phyloP scores from a whole-genome alignment of 805 yeast genomes.

The Saccharomyces kudriavzevii region DNA sequence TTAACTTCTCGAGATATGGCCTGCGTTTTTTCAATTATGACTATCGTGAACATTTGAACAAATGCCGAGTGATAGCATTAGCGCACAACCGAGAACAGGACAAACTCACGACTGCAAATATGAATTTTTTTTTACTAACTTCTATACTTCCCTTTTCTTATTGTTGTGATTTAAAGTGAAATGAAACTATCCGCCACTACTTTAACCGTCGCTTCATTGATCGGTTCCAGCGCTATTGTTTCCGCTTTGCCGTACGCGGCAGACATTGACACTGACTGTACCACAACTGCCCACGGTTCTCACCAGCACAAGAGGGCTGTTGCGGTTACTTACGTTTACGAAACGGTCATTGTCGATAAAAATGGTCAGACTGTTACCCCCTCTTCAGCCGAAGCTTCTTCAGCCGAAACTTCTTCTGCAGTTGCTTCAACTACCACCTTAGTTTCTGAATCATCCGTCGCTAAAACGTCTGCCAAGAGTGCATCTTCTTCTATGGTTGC shows the following conservation, averaged over 20 bases:
- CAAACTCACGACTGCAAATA: neutral
- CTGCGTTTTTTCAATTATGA: neutral
- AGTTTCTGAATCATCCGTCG: neutral
- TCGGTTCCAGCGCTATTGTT: constrained; percentile 23
- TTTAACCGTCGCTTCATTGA: constrained; percentile 9
- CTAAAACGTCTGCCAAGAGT: neutral
- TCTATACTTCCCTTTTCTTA: too few species aligned
- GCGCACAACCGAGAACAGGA: neutral
- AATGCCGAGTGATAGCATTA: neutral
- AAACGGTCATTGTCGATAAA: constrained; percentile 46
- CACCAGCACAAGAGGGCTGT: constrained; percentile 48
- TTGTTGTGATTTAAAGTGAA: neutral
- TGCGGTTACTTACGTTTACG: constrained; percentile 45
- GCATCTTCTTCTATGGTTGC: constrained; percentile 1
- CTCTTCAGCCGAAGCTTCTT: neutral
- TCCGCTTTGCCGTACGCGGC: constrained; percentile 21
- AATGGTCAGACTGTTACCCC: constrained; percentile 26
- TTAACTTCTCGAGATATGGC: neutral
- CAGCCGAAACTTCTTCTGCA: neutral
- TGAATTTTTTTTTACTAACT: neutral
- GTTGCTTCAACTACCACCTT: constrained; percentile 2
- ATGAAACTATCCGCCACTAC: constrained; percentile 31
- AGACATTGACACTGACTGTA: neutral
- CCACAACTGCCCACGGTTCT: constrained; percentile 19
- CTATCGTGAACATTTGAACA: neutral